phyloP scores from a whole-genome alignment of 2,329 filamentous ascomycete species.

The Trichoderma sp. region DNA sequence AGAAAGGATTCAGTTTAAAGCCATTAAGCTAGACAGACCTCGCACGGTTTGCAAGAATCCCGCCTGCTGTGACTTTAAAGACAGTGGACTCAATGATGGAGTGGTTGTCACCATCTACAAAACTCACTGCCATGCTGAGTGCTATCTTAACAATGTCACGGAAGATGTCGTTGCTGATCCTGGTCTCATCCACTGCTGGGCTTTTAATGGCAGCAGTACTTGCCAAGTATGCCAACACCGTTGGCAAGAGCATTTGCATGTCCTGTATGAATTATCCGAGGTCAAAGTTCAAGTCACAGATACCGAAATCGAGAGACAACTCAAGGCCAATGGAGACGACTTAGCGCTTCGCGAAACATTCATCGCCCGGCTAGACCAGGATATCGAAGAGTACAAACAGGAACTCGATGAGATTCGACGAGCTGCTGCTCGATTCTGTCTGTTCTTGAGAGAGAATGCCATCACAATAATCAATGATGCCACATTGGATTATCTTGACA shows the following conservation, averaged over 20 bases:
- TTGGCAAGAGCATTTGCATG: conserved; percentile 17
- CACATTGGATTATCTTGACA: conserved; percentile 10
- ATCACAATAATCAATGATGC: conserved; percentile 8
- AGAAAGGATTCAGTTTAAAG: conserved; percentile 8
- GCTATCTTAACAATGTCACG: conserved; percentile 18
- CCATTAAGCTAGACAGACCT: neutral
- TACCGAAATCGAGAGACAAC: neutral
- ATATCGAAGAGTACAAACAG: neutral
- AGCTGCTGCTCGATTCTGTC: conserved; percentile 5
- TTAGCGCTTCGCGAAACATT: neutral
- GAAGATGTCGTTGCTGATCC: conserved; percentile 16
- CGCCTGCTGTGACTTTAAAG: conserved; percentile 19
- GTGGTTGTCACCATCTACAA: conserved; percentile 19
- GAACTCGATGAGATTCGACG: conserved; percentile 12
- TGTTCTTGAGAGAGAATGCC: neutral
- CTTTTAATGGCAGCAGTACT: no score
- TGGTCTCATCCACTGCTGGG: neutral
- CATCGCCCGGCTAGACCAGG: neutral
- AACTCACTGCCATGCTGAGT: conserved; percentile 21
- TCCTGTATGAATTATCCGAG: conserved; percentile 4
- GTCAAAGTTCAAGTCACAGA: neutral
- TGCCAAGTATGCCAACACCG: neutral
- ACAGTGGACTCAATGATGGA: neutral
- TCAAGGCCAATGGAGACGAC: neutral
- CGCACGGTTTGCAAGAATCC: conserved; percentile 19